Evolutionary conservation across 768 basidiomycete genomes (phyloP).

Genomic region (Hygrocybe coccinea): DNA sequence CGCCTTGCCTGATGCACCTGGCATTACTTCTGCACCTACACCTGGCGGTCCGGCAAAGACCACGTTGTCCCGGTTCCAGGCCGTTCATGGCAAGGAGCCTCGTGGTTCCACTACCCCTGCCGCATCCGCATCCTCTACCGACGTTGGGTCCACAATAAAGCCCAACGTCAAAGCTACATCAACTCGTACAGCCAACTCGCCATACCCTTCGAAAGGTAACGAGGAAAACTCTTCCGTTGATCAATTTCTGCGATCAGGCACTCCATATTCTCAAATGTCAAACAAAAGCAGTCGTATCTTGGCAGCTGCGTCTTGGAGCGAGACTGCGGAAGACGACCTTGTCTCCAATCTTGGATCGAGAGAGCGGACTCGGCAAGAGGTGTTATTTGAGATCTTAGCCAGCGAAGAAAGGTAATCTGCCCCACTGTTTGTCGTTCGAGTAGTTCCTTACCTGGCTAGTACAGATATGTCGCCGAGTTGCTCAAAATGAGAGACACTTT

Average conservation of each 20-base stretch:
- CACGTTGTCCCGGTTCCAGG: conserved; percentile 72
- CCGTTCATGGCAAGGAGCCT: conserved; percentile 63
- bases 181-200: conserved; percentile 54
- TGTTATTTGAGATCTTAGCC: conserved; percentile 93
- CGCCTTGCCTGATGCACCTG: conserved; percentile 45
- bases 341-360: conserved; percentile 89
- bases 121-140: conserved; percentile 60
- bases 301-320: conserved; percentile 83
- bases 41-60: conserved; percentile 48
- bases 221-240: conserved; percentile 46
- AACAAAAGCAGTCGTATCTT: conserved; percentile 64
- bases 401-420: conserved; percentile 82
- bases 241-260: conserved; percentile 71
- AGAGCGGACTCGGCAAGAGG: conserved; percentile 93
- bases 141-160: conserved; percentile 42
- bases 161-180: conserved; percentile 46
- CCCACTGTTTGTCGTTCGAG: conserved; percentile 4
- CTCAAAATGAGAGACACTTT: conserved; percentile 91
- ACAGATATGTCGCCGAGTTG: conserved; percentile 88
- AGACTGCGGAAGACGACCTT: conserved; percentile 90
- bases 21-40: conserved; percentile 18
- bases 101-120: conserved; percentile 63
- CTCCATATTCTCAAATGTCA: conserved; percentile 79
- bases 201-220: conserved; percentile 47
- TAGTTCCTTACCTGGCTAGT: conserved; percentile 10